A percentile compares a stretch with the other conserved stretches of the same genome.
phyloP scores from a whole-genome alignment of 306 rosid species.

The Comarum palustre region DNA sequence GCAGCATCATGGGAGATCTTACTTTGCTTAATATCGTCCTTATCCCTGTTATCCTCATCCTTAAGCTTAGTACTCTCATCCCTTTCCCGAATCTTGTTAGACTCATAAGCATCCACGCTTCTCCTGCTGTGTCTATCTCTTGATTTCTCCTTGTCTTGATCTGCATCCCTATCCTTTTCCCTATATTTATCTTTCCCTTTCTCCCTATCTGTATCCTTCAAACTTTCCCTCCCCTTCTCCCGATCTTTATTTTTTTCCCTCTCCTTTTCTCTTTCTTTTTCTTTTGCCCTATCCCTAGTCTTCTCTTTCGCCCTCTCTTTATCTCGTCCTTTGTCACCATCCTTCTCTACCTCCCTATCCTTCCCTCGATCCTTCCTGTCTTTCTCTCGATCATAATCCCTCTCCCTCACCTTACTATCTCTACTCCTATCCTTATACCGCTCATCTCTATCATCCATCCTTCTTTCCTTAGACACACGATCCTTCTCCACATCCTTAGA shows the following conservation, averaged over 20 bases:
- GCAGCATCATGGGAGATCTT: conserved; percentile 32
- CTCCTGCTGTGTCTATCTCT: conserved; percentile 52
- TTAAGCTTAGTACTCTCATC: conserved; percentile 41
- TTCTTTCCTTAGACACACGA: conserved; percentile 56
- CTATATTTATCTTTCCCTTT: conserved; percentile 45
- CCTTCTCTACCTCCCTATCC: conserved; percentile 57
- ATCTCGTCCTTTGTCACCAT: conserved; percentile 51
- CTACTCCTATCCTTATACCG: conserved; percentile 64
- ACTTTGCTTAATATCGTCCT: conserved; percentile 42
- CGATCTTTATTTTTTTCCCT: conserved; percentile 18
- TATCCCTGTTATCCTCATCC: conserved; percentile 46
- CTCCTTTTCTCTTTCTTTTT: conserved; percentile 22
- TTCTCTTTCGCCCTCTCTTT: conserved; percentile 65
- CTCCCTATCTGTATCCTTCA: conserved; percentile 25
- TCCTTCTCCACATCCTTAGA: conserved; percentile 52
- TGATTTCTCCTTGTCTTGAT: conserved; percentile 46
- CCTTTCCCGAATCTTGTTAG: conserved; percentile 42
- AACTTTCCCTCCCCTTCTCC: conserved; percentile 24
- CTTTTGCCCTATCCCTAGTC: conserved; percentile 40
- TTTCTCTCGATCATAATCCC: conserved; percentile 66
- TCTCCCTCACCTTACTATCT: conserved; percentile 61
- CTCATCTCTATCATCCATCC: conserved; percentile 72
- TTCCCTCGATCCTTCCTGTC: conserved; percentile 56
- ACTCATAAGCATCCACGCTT: conserved; percentile 49
- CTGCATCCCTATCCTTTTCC: conserved; percentile 50